A percentile compares a stretch with the other conserved stretches of the same genome.
phyloP scores from a whole-genome alignment of 148 eudicot genomes.

The Rhododendron vialii region DNA sequence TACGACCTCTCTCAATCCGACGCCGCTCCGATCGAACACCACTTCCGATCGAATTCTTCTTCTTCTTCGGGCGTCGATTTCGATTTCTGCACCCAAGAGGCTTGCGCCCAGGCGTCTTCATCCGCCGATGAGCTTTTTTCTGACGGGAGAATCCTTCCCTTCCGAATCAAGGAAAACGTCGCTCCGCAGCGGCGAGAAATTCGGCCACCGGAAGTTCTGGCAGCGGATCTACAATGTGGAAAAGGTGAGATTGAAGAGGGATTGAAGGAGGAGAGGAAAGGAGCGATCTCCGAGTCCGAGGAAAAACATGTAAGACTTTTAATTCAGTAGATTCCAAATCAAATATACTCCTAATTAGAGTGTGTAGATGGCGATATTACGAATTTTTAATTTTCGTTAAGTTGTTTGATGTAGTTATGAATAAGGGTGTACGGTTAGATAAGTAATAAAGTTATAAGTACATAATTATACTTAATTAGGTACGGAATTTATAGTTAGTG shows the following conservation, averaged over 20 bases:
- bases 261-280: conserved; percentile 5
- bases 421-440: neutral
- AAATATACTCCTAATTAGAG: no score
- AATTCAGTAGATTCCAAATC: neutral
- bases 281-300: conserved; percentile 16
- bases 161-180: conserved; percentile 38
- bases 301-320: neutral
- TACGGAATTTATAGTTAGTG: neutral
- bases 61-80: conserved; percentile 51
- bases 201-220: neutral
- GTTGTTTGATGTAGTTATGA: neutral
- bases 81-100: conserved; percentile 55
- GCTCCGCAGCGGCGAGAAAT: conserved; percentile 4
- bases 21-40: conserved; percentile 55
- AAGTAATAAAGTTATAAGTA: neutral
- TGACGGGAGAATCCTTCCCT: conserved; percentile 62
- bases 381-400: no score
- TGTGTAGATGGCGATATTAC: no score
- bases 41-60: conserved; percentile 37
- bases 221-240: conserved; percentile 3
- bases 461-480: neutral
- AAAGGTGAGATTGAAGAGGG: neutral
- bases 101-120: conserved; percentile 40
- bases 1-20: conserved; percentile 67
- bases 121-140: conserved; percentile 86